These are phyloP conservation scores for Calendula officinalis DNA, from an alignment of 129 eudicot species.

Conservation along the genomic window DNA sequence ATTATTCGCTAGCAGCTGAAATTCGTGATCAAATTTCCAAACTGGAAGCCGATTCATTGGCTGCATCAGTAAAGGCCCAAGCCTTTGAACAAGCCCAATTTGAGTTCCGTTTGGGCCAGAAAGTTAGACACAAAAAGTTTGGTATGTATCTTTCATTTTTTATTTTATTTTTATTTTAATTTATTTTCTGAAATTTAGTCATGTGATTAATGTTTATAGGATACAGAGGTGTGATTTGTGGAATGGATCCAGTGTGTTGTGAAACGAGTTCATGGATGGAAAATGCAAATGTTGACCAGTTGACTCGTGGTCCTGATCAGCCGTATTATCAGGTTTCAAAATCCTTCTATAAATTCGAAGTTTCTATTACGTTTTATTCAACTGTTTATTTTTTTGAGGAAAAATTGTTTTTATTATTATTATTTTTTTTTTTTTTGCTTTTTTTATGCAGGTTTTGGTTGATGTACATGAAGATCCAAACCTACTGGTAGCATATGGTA, in stretches of 20 bases:
- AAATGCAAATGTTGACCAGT: slow-evolving; percentile 65
- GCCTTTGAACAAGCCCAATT: slow-evolving; percentile 68
- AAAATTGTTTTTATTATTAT: slow-evolving; percentile 4
- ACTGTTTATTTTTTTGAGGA: not conserved
- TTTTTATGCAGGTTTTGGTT: slow-evolving; percentile 69
- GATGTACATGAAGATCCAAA: slow-evolving; percentile 77
- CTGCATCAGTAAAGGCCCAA: slow-evolving; percentile 79
- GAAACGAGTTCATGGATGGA: slow-evolving; percentile 94
- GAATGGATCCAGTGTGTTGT: slow-evolving; percentile 98
- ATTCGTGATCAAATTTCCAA: slow-evolving; percentile 78
- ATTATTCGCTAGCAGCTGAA: slow-evolving; percentile 70
- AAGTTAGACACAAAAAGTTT: slow-evolving; percentile 77
- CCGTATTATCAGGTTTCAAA: slow-evolving; percentile 90
- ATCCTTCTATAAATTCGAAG: not conserved
- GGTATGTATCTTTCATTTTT: slow-evolving; percentile 43
- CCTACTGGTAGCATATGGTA: slow-evolving; percentile 90
- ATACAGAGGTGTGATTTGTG: slow-evolving; percentile 90
- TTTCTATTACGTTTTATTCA: not conserved
- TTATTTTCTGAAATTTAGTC: slow-evolving; percentile 24
- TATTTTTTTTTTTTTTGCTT: not conserved
- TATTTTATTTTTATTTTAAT: not conserved
- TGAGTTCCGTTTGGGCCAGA: slow-evolving; percentile 90
- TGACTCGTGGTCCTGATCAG: slow-evolving; percentile 85
- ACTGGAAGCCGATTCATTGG: slow-evolving; percentile 81
- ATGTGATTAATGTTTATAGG: slow-evolving; percentile 41